Evolutionary conservation across 1,284 basidiomycete genomes (phyloP).

Genomic region (Malassezia obtusa): DNA sequence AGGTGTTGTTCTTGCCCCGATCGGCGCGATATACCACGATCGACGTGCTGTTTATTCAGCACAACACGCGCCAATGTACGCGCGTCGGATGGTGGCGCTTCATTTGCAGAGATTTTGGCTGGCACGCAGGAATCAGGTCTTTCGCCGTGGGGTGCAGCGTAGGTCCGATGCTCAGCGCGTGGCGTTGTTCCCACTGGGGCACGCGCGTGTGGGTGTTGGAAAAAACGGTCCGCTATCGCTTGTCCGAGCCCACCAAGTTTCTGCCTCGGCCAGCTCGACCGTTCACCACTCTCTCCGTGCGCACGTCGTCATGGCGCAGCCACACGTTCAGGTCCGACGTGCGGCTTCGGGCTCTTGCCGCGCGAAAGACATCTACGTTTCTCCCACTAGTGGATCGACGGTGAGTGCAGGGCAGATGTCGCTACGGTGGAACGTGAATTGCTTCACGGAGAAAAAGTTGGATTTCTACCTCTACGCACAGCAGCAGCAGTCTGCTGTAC

Average conservation of each 20-base stretch:
- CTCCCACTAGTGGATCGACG: neutral
- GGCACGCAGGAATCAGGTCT: neutral
- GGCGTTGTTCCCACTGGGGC: no score
- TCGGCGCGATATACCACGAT: no score
- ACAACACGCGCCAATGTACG: neutral
- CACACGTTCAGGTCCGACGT: neutral
- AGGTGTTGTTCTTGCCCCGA: no score
- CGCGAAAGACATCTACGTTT: constrained; percentile 8
- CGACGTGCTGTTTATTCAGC: neutral
- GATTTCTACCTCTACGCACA: constrained; percentile 44
- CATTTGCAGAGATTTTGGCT: neutral
- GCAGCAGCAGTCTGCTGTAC: constrained; percentile 21
- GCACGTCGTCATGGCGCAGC: neutral
- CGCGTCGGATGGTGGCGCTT: neutral
- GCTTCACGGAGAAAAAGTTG: constrained; percentile 23
- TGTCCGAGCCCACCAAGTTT: no score
- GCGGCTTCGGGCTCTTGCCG: neutral
- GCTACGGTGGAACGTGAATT: constrained; percentile 22
- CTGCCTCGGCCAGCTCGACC: no score
- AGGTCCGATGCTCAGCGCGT: no score
- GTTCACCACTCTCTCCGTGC: neutral
- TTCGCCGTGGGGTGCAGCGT: constrained; percentile 1
- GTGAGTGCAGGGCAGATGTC: neutral
- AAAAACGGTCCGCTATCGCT: no score
- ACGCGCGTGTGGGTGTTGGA: no score